Percentiles rank a stretch among this genome's conserved stretches.
Evolutionary conservation across 306 rosid genomes (phyloP).

Genomic region (Prunus davidiana): DNA sequence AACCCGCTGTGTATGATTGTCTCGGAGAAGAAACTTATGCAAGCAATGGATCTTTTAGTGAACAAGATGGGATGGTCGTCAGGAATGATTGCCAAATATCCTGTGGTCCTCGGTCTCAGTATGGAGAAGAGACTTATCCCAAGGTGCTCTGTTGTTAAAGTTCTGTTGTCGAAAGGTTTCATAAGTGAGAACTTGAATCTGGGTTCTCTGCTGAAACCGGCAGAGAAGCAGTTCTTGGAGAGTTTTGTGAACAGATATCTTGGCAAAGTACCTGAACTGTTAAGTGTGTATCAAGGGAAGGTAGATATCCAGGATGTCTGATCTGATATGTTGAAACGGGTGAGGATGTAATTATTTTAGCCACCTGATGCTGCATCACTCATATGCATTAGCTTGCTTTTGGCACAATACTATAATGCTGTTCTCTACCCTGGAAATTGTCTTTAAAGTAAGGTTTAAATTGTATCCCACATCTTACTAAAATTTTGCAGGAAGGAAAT

Average conservation of each 20-base stretch:
- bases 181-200: background rate
- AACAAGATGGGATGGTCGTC: background rate
- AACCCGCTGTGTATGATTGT: background rate
- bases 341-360: too few species aligned
- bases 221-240: constrained; percentile 2
- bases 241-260: constrained; percentile 1
- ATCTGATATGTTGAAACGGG: background rate
- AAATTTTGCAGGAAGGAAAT: background rate
- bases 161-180: background rate
- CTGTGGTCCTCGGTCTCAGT: background rate
- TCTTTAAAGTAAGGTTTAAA: background rate
- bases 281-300: constrained; percentile 21
- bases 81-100: background rate
- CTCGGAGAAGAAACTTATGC: background rate
- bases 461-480: background rate
- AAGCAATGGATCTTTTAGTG: background rate
- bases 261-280: background rate
- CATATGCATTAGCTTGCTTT: too few species aligned
- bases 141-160: background rate
- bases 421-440: too few species aligned
- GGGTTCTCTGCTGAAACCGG: background rate
- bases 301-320: background rate
- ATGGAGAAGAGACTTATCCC: constrained; percentile 1
- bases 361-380: too few species aligned
- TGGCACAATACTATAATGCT: too few species aligned